Evolutionary conservation across 345 rosid genomes (phyloP).

Genomic region (Erysimum cheiranthoides): DNA sequence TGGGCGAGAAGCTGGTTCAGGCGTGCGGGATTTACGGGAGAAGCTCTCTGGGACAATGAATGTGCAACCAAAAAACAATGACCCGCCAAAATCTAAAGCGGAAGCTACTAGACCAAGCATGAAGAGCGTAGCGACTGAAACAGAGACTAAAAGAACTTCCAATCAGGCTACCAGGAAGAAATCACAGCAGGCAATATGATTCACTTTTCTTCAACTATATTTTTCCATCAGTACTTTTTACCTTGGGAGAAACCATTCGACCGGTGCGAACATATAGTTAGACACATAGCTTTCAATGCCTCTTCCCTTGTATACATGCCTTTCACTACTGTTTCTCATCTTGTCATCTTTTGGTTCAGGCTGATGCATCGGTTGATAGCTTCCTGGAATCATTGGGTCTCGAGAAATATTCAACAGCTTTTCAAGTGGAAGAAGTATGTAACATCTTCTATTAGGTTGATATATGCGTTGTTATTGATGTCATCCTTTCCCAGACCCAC

Average conservation of each 20-base stretch:
- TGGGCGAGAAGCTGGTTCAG: conserved; percentile 59
- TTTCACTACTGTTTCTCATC: conserved; percentile 35
- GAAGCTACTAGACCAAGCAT: conserved; percentile 61
- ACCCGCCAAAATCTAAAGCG: conserved; percentile 60
- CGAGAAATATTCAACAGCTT: conserved; percentile 84
- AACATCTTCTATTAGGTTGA: conserved; percentile 12
- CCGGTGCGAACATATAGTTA: conserved; percentile 4
- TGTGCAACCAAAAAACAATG: conserved; percentile 59
- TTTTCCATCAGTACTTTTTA: conserved; percentile 21
- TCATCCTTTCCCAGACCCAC: background rate
- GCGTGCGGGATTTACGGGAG: conserved; percentile 81
- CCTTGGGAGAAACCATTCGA: conserved; percentile 17
- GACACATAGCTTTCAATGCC: conserved; percentile 10
- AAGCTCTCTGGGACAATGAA: conserved; percentile 83
- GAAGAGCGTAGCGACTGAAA: conserved; percentile 67
- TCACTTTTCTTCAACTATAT: conserved; percentile 26
- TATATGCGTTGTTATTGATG: background rate
- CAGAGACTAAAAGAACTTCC: conserved; percentile 62
- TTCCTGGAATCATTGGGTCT: conserved; percentile 88
- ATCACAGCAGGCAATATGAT: conserved; percentile 62
- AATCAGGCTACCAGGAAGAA: conserved; percentile 59
- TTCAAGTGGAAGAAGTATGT: conserved; percentile 95
- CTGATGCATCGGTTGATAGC: conserved; percentile 67
- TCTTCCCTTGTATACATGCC: conserved; percentile 3
- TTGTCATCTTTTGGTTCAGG: conserved; percentile 60